phyloP scores from a whole-genome alignment of 208 protist species.

The Leptomonas seymouri region DNA sequence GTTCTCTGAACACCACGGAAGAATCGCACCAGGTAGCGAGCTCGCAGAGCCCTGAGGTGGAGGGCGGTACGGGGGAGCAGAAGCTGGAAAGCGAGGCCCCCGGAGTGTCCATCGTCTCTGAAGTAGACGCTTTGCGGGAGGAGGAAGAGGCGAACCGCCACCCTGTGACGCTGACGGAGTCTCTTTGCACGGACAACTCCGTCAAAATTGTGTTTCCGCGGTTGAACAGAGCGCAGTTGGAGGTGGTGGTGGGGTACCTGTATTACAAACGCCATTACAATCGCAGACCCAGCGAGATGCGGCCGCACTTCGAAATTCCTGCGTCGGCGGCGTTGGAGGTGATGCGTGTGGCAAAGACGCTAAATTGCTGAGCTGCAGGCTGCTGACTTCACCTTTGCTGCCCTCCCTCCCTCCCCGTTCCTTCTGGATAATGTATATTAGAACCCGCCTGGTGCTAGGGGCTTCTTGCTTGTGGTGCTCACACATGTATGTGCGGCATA shows the following conservation, averaged over 20 bases:
- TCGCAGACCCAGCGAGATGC: conserved; percentile 37
- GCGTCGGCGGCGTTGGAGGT: conserved; percentile 61
- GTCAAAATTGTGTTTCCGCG: conserved; percentile 60
- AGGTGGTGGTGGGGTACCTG: conserved; percentile 76
- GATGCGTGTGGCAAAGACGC: conserved; percentile 69
- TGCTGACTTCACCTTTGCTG: too few relatives aligned
- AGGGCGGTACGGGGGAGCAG: neutral
- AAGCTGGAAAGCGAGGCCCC: neutral
- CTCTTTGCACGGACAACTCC: conserved; percentile 44
- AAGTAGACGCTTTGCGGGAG: neutral
- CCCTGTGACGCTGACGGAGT: conserved; percentile 31
- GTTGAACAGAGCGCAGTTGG: conserved; percentile 45
- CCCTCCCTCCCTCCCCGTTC: neutral
- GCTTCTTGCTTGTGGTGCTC: too few relatives aligned
- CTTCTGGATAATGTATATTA: neutral
- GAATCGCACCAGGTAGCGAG: neutral
- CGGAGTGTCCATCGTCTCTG: neutral
- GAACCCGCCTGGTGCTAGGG: neutral
- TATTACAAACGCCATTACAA: conserved; percentile 90
- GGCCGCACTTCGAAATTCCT: conserved; percentile 69
- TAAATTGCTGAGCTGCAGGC: conserved; percentile 68
- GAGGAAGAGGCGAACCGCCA: neutral
- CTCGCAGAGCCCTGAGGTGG: neutral
- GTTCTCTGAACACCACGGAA: neutral
- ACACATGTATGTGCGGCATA: too few relatives aligned